These are phyloP conservation scores for Hymenoscyphus linearis DNA, from an alignment of 2,329 filamentous ascomycete genomes.

Conservation along the genomic window DNA sequence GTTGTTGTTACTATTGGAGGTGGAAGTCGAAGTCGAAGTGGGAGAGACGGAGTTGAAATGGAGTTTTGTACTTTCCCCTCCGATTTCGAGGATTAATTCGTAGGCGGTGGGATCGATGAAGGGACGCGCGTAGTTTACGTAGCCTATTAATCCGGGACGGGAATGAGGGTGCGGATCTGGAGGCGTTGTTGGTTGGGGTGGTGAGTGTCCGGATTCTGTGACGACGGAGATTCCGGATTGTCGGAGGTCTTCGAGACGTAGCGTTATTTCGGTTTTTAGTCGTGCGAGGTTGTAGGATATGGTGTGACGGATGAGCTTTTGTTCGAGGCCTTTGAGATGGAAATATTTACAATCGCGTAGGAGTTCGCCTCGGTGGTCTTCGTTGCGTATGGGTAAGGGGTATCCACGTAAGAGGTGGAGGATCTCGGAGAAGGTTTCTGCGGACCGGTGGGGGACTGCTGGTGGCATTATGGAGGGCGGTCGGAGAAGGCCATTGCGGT, in stretches of 20 bases:
- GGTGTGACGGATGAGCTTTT: constrained; percentile 72
- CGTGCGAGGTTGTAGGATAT: constrained; percentile 70
- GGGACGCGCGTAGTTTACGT: constrained; percentile 76
- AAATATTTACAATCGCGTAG: constrained; percentile 88
- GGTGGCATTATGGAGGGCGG: constrained; percentile 84
- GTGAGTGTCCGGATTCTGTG: constrained; percentile 37
- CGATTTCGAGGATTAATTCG: constrained; percentile 77
- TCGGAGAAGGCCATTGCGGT: constrained; percentile 71
- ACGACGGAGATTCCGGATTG: constrained; percentile 73
- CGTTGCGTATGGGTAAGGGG: constrained; percentile 68
- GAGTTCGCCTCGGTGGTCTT: constrained; percentile 70
- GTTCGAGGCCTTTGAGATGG: constrained; percentile 86
- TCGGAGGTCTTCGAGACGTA: constrained; percentile 81
- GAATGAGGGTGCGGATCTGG: not conserved
- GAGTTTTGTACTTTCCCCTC: constrained; percentile 57
- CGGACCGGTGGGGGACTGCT: constrained; percentile 71
- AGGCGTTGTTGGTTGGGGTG: constrained; percentile 23
- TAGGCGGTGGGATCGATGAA: constrained; percentile 71
- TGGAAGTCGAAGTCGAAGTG: constrained; percentile 1
- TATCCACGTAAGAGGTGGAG: constrained; percentile 81
- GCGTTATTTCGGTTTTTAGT: constrained; percentile 65
- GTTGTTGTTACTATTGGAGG: too few relatives aligned
- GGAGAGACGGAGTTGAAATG: constrained; percentile 37
- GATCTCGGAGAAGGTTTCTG: constrained; percentile 79
- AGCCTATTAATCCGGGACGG: constrained; percentile 37